Conservation (phyloP, 176 grass and related monocot genomes). For the Pontederia crassipes region DNA sequence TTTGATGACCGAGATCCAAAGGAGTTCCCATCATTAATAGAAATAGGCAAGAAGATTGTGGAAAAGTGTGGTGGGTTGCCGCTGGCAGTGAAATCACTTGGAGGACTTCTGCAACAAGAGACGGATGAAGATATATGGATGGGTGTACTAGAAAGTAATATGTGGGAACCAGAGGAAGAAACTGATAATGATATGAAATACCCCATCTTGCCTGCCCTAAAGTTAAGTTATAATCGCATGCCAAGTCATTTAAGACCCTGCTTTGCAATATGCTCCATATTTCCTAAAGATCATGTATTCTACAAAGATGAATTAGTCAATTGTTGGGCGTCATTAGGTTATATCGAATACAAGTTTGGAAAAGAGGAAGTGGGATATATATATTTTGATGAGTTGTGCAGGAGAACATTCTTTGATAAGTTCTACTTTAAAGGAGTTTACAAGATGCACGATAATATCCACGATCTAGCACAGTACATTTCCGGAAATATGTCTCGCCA, state of each 20-base stretch:
- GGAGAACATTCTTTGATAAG: background rate
- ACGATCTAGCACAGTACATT: background rate
- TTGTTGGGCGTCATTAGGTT: conserved; percentile 24
- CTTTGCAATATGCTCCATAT: conserved; percentile 21
- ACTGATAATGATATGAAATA: too few species aligned
- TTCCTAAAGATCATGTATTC: conserved; percentile 22
- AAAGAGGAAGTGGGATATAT: conserved; percentile 1
- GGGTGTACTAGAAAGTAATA: background rate
- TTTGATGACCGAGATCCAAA: background rate
- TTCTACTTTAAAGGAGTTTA: background rate
- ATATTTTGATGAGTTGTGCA: background rate
- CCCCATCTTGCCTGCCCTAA: background rate
- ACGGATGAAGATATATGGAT: background rate
- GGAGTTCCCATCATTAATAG: background rate
- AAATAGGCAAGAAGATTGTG: conserved; percentile 19
- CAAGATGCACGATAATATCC: background rate
- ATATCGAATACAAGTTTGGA: conserved; percentile 1
- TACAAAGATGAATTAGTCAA: conserved; percentile 7
- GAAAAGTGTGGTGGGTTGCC: background rate
- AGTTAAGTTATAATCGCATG: conserved; percentile 3
- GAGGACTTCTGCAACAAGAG: background rate
- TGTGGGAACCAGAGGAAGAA: background rate
- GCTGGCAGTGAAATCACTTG: background rate
- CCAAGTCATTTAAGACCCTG: conserved; percentile 14
- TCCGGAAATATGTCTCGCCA: background rate